phyloP scores from a whole-genome alignment of 768 basidiomycete genomes.

The Naganishia randhawae region DNA sequence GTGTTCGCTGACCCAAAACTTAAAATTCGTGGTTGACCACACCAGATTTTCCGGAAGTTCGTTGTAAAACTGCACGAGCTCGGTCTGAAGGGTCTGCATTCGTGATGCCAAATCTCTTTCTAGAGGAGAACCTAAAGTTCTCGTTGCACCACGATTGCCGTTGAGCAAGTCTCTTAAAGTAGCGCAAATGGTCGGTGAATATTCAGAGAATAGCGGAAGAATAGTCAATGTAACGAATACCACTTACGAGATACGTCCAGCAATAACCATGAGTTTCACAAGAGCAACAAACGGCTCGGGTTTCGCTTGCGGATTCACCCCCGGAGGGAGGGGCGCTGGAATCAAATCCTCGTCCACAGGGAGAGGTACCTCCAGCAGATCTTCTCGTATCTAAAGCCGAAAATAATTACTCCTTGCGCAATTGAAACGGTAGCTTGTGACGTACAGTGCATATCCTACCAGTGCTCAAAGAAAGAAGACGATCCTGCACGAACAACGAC shows the following conservation, averaged over 20 bases:
- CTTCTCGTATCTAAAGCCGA: slow-evolving; percentile 43
- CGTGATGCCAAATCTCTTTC: slow-evolving; percentile 33
- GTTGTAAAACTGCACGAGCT: slow-evolving; percentile 42
- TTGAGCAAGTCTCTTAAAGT: slow-evolving; percentile 33
- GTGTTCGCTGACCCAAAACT: slow-evolving; percentile 26
- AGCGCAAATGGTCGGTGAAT: neutral
- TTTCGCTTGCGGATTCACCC: slow-evolving; percentile 29
- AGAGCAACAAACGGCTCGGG: slow-evolving; percentile 44
- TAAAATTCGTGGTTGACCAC: slow-evolving; percentile 48
- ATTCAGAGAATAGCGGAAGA: neutral
- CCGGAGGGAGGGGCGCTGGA: slow-evolving; percentile 40
- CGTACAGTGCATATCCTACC: slow-evolving; percentile 29
- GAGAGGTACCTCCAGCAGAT: slow-evolving; percentile 46
- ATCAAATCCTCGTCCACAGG: slow-evolving; percentile 46
- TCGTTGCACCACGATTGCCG: slow-evolving; percentile 40
- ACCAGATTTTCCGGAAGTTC: slow-evolving; percentile 39
- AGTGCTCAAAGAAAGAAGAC: slow-evolving; percentile 42
- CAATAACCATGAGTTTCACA: slow-evolving; percentile 47
- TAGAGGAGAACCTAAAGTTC: slow-evolving; percentile 41
- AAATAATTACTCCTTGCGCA: slow-evolving; percentile 25
- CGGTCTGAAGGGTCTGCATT: slow-evolving; percentile 38
- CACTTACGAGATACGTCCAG: slow-evolving; percentile 45
- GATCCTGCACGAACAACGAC: slow-evolving; percentile 45
- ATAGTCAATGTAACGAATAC: too few species aligned
- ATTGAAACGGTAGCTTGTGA: neutral